Base-by-base conservation (phyloP, 2,329 filamentous ascomycete species). In the Geoglossum cookeanum region DNA sequence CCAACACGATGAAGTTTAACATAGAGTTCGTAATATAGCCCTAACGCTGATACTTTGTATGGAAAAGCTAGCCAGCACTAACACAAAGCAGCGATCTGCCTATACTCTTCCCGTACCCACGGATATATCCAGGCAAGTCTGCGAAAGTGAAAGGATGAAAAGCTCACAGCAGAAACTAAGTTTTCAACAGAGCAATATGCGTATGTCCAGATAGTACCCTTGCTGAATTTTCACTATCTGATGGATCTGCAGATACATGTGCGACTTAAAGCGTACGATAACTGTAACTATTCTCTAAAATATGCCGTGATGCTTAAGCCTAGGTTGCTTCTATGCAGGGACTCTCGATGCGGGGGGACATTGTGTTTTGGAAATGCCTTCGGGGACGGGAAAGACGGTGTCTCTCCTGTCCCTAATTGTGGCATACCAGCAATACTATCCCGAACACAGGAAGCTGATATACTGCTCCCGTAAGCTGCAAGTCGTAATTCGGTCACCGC, bases 351-450 rank as follows among this genome's bases (percentile, higher is more conserved):
- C 84, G 22, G 87, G 87, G 56, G 94, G 92, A 60, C 89, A 98
- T 72, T 96, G 90, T 69, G 91, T 98, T 27, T 74, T 98, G 64
- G 92, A 98, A 73, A 98, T 98, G 92, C 92, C 92, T 70, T 98
- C 92, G 59, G 92, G 92, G 48, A 98, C 92, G 29, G 92, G 92
- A 60, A 98, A 98, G 75, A 98, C 92, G 0, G 87, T 98, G 30
- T 96, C 92, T 8, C 76, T 98, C 3, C 75, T 98, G 49, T 96
- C 92, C 0, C 79, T 98, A 63, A 98, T 98, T 65, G 83, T 98
- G 58, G 91, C 92, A 47, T 98, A 98, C 66, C 94, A 98, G 70
- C 87, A 92, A 68, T 84, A 90, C 68, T 90, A 91, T 65, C 88
- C 90, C 2, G 88, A 95, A 67, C 87, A 92, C 65, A 79, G 94